Evolutionary conservation across 345 rosid genomes (phyloP), one percentile per base, ranked within the genome.

Genomic region (Ceriops zippeliana): DNA sequence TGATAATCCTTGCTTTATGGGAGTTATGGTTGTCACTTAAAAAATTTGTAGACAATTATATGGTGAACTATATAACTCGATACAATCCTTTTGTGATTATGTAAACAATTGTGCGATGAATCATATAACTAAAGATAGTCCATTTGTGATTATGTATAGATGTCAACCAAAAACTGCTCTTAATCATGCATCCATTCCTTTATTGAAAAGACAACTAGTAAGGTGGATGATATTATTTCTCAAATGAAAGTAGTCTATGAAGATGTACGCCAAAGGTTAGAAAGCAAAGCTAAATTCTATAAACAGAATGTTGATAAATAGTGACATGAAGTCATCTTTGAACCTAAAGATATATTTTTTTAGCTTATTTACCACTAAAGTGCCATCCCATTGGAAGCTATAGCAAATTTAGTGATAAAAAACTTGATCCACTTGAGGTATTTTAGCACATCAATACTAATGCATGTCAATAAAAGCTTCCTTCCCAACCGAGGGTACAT

Each of bases 341-440:
- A 67, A 6, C 62, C 35, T 7, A 52, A 52, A 5, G 70, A 67
- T 34, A 67, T 34, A 34, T 67, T 52, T 31, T 67, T 11, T 65
- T 38, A 58, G 37, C 57, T 22, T 20, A 46, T 30, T 51, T 65
- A 19, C 30, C 38, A 31, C 24, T 1, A 22, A 58, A 65, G 26
- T 16, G 5, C 0, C 49, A 21, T 16, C 21, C 9, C 0, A 1
- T 51, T 51, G 24, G 58, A 37, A 34, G 49, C 8, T 65, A 65
- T 5, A 49, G 28, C 24, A 65, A 65, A 24, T 2, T 65, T 7
- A 0, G 5, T 16, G 56, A 5, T 6, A 0, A 5, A 28, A 49
- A 65, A 37, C 15, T 65, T 49, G 58, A 35, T 15, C 27, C 27
- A 34, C 1, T 62, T 4, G 30, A 62, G 15, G 22, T 37, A 3